Evolutionary conservation across 140 eudicot genomes (phyloP).

Genomic region (Stevia rebaudiana): DNA sequence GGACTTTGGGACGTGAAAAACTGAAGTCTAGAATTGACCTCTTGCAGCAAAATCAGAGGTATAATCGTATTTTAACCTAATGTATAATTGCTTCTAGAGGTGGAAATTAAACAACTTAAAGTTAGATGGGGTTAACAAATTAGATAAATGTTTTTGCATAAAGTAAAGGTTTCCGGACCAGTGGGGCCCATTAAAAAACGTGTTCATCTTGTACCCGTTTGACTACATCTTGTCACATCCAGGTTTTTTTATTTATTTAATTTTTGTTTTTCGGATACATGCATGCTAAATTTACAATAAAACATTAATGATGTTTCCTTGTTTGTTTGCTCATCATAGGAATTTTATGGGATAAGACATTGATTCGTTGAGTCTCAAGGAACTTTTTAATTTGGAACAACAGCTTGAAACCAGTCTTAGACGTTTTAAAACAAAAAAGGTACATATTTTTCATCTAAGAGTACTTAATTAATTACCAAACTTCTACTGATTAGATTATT

Average conservation of each 20-base stretch:
- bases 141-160: too few species aligned
- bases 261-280: too few species aligned
- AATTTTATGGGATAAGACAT: conserved; percentile 77
- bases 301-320: background rate
- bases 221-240: too few species aligned
- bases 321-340: conserved; percentile 27
- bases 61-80: background rate
- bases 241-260: background rate
- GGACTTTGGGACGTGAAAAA: conserved; percentile 52
- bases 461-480: too few species aligned
- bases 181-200: too few species aligned
- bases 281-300: background rate
- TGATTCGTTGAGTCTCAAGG: conserved; percentile 56
- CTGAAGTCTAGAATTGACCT: conserved; percentile 57
- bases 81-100: too few species aligned
- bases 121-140: too few species aligned
- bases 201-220: too few species aligned
- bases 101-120: too few species aligned
- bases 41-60: conserved; percentile 53
- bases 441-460: conserved; percentile 14
- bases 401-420: conserved; percentile 67
- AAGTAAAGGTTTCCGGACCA: too few species aligned
- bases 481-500: background rate
- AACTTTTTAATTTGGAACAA: conserved; percentile 70
- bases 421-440: conserved; percentile 65